These are phyloP conservation scores for Pezizomycotina sp. DNA, from an alignment of 2,329 filamentous ascomycete genomes.

Conservation along the genomic window DNA sequence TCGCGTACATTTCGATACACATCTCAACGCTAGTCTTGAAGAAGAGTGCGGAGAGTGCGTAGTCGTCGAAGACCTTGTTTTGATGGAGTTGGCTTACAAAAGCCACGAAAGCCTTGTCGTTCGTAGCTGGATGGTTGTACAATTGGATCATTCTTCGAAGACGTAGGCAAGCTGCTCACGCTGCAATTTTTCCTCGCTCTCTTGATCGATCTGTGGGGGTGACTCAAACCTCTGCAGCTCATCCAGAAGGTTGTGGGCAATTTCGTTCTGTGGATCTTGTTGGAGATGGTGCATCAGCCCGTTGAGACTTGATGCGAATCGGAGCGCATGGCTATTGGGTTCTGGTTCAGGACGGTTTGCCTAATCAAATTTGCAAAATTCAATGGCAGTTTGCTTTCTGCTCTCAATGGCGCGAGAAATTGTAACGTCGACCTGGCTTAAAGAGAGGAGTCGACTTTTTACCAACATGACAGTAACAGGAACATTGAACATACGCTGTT, in stretches of 20 bases:
- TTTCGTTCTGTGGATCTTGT: slow-evolving; percentile 24
- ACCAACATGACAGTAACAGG: slow-evolving; percentile 45
- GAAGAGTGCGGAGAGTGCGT: slow-evolving; percentile 64
- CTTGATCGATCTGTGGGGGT: slow-evolving; percentile 46
- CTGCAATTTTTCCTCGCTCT: slow-evolving; percentile 47
- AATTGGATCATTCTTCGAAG: slow-evolving; percentile 86
- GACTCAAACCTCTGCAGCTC: slow-evolving; percentile 30
- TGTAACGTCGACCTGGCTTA: slow-evolving; percentile 36
- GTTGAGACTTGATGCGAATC: slow-evolving; percentile 25
- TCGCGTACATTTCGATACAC: slow-evolving; percentile 63
- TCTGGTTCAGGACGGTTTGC: slow-evolving; percentile 22
- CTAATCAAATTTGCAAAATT: slow-evolving; percentile 23
- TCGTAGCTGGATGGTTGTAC: slow-evolving; percentile 57
- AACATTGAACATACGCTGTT: slow-evolving; percentile 43
- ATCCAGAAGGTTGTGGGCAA: slow-evolving; percentile 20
- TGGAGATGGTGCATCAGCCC: slow-evolving; percentile 23
- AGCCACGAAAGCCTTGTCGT: slow-evolving; percentile 51
- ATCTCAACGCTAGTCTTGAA: slow-evolving; percentile 65
- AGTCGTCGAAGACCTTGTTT: slow-evolving; percentile 52
- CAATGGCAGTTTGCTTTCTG: slow-evolving; percentile 22
- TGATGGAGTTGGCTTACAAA: slow-evolving; percentile 76
- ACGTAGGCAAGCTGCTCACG: slow-evolving; percentile 84
- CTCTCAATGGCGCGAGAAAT: slow-evolving; percentile 22
- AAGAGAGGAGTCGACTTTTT: slow-evolving; percentile 42
- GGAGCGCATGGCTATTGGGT: slow-evolving; percentile 22